Base-by-base conservation (phyloP, 2,329 filamentous ascomycete species). In the Mycogone perniciosa region DNA sequence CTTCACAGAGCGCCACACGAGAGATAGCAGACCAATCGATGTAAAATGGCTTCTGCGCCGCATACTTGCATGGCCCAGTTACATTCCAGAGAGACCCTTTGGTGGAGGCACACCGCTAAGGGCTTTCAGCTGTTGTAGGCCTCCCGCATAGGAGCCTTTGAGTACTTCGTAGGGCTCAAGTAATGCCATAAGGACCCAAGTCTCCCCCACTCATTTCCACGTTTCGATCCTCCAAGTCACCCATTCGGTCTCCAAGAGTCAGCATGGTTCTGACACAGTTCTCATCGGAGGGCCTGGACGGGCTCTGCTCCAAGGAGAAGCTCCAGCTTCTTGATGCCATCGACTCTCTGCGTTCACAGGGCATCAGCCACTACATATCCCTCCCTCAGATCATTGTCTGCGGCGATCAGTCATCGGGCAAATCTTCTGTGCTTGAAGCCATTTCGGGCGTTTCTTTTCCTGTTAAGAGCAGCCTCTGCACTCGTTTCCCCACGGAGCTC, bases 381-480 rank as follows among this genome's bases (percentile, higher is more conserved):
- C 57, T 76, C 0, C 75, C 75, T 1, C 71, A 76, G 51, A 58
- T 78, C n/a, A 71, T 81, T 5, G 76, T 81, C 20, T 77, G 72
- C 44, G 77, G 80, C 4, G 73, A 80, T 46, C 76, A 80, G 55
- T 76, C 74, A 0, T 71, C 73, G 1, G 79, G 78, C 1, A 84
- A 84, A 57, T 79, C 74, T 39, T 80, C 77, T 0, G 75, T 81
- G 0, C 67, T 84, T 0, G 77, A 83, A 53, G 76, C 76, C 0
- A 73, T 84, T 27, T 78, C 78, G 0, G 71, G 74, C 7, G 71
- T 83, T 0, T 70, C 71, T 0, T 82, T 83, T 47, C 78, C 78
- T 0, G 60, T 64, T 2, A 73, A 76, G 20, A 73, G 76, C 27
- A 72, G 68, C 35, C 58, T 80, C 0, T 82, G 77, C 56, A 82